A percentile compares a stretch with the other conserved stretches of the same genome.
Evolutionary conservation across 164 flowering plant species (phyloP).

Genomic region (Chimonanthus salicifolius): DNA sequence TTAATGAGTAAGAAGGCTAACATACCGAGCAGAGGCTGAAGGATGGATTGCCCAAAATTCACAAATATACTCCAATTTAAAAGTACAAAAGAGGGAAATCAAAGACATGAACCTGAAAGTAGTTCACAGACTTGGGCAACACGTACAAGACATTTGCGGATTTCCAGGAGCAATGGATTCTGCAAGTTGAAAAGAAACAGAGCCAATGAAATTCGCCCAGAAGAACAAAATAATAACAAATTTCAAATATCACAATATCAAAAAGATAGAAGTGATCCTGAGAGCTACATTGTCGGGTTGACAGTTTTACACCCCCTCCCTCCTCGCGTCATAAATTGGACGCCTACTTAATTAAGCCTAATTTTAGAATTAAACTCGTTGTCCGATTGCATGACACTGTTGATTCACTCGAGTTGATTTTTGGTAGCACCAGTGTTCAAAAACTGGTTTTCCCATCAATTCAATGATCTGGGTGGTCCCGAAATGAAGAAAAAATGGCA

Average conservation of each 20-base stretch:
- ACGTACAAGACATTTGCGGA: slow-evolving; percentile 3
- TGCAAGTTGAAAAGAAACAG: slow-evolving; percentile 1
- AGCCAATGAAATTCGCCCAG: neutral
- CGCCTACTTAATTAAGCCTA: too few relatives aligned
- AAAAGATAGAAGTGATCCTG: neutral
- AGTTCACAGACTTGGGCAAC: slow-evolving; percentile 8
- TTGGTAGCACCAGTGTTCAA: too few relatives aligned
- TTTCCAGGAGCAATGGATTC: slow-evolving; percentile 15
- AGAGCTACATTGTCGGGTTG: neutral
- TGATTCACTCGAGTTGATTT: too few relatives aligned
- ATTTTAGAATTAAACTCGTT: too few relatives aligned
- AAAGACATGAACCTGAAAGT: slow-evolving; percentile 15
- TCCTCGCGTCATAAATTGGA: neutral
- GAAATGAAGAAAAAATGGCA: too few relatives aligned
- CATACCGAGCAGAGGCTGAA: neutral
- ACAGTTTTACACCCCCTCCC: neutral
- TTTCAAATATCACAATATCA: neutral
- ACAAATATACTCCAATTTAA: neutral
- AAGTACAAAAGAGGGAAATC: neutral
- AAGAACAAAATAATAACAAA: neutral
- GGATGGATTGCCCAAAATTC: neutral
- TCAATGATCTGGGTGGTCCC: too few relatives aligned
- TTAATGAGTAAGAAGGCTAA: too few relatives aligned
- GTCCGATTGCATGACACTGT: too few relatives aligned
- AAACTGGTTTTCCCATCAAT: too few relatives aligned